These are phyloP conservation scores for Yamadazyma kitorensis DNA, from an alignment of 805 yeast species.

Conservation along the genomic window DNA sequence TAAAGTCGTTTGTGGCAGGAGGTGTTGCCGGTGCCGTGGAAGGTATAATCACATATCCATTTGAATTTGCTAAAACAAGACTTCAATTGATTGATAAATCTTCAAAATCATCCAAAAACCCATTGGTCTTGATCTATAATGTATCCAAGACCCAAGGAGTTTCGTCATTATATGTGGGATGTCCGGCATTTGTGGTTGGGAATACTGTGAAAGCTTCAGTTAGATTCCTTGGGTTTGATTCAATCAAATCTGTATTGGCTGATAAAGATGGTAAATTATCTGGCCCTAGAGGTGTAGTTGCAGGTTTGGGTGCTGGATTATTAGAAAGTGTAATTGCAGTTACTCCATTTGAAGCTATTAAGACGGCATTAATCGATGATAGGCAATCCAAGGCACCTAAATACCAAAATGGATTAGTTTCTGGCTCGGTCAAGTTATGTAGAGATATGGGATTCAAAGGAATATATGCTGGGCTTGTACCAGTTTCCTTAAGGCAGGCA, in stretches of 20 bases:
- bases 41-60: conserved; percentile 89
- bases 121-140: conserved; percentile 72
- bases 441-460: conserved; percentile 81
- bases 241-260: conserved; percentile 69
- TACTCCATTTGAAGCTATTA: conserved; percentile 95
- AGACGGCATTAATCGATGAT: conserved; percentile 94
- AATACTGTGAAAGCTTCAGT: conserved; percentile 97
- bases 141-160: conserved; percentile 78
- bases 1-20: conserved; percentile 87
- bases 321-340: conserved; percentile 90
- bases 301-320: conserved; percentile 97
- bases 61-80: conserved; percentile 94
- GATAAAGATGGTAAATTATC: conserved; percentile 86
- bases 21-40: conserved; percentile 97
- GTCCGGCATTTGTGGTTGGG: conserved; percentile 95
- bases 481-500: conserved; percentile 94
- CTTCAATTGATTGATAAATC: conserved; percentile 74
- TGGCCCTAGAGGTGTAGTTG: conserved; percentile 88
- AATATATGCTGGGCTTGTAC: conserved; percentile 83
- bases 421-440: conserved; percentile 64
- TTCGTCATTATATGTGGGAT: conserved; percentile 82
- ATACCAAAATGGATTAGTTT: conserved; percentile 61
- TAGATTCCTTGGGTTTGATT: conserved; percentile 88
- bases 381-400: conserved; percentile 73
- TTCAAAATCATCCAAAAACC: conserved; percentile 71